Evolutionary conservation across 768 basidiomycete genomes (phyloP).

Genomic region (Leccinum olivaceopallidum): DNA sequence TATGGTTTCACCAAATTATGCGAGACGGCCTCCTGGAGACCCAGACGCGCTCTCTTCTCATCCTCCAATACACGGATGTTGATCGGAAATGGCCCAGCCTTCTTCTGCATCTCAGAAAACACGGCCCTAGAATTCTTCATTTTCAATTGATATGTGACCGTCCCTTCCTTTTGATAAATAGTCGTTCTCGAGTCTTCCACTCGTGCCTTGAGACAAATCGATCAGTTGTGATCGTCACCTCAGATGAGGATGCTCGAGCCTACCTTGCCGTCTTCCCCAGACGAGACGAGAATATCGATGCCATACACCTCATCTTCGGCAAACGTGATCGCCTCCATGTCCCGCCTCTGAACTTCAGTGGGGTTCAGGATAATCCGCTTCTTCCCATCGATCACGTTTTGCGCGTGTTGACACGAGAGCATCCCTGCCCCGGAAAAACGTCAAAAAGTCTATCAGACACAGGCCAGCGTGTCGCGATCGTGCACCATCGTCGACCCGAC

Average conservation of each 20-base stretch:
- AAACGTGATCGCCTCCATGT: constrained; percentile 82
- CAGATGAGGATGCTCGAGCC: background rate
- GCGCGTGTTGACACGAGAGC: constrained; percentile 93
- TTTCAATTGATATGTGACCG: constrained; percentile 92
- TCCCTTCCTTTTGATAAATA: constrained; percentile 87
- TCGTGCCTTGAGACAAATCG: constrained; percentile 64
- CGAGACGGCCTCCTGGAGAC: constrained; percentile 93
- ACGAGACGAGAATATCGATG: constrained; percentile 87
- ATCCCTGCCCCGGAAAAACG: constrained; percentile 56
- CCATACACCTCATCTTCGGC: constrained; percentile 96
- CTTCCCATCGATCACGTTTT: constrained; percentile 94
- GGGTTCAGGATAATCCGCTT: constrained; percentile 94
- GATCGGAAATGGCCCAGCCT: constrained; percentile 98
- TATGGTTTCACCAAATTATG: constrained; percentile 93
- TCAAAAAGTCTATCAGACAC: background rate
- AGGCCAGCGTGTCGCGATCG: background rate
- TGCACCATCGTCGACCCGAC: background rate
- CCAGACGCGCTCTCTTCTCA: constrained; percentile 94
- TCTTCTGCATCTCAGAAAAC: constrained; percentile 97
- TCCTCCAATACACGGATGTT: constrained; percentile 93
- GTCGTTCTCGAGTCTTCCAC: constrained; percentile 88
- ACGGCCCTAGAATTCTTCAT: constrained; percentile 97
- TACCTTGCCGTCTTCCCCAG: constrained; percentile 91
- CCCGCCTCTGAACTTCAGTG: constrained; percentile 77
- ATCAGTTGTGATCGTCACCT: constrained; percentile 1